Evolutionary conservation across 2,329 filamentous ascomycete species (phyloP), one percentile per base, ranked within the genome.

Genomic region (Teratosphaeria pseudoeucalypti): DNA sequence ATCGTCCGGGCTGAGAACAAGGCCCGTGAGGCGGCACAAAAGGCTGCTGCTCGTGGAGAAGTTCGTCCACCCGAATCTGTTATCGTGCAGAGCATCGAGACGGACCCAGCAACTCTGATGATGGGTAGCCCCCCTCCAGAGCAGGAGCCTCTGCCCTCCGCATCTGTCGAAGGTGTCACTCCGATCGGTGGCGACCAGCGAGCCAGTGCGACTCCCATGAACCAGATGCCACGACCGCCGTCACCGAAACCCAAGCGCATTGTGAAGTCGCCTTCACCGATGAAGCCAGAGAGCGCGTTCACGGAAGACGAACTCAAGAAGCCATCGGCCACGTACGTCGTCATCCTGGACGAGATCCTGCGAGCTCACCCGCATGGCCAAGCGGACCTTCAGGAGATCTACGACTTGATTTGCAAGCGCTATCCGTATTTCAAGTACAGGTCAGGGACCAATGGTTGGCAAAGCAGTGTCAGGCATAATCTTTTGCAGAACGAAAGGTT

Each of bases 251-350:
- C 77, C 60, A 83, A 83, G 64, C 78, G 79, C 54, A 73, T 74
- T 11, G 79, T 79, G 27, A 77, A 79, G 49, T 85, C 83, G 16
- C 83, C 82, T 1, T 85, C 83, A 7, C 84, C 84, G 1, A 81
- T 84, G 64, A 85, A 84, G 72, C 80, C 82, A 12, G 78, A 82
- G 52, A 81, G 81, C 57, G 86, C 87, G 66, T 79, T 87, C 70
- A 89, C 87, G 1, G 84, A 86, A 39, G 88, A 91, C 68, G 86
- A 91, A 73, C 77, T 91, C 56, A 83, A 85, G 60, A 88, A 89
- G 72, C 84, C 84, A 2, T 79, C 78, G 3, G 79, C 81, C 61
- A 85, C 85, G 37, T 87, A 86, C 66, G 82, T 85, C 9, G 79
- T 84, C 29, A 77, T 86, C 52, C 84, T 86, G 57, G 83, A 85